phyloP scores from a whole-genome alignment of 129 eudicot genomes.

The Flaveria bidentis region DNA sequence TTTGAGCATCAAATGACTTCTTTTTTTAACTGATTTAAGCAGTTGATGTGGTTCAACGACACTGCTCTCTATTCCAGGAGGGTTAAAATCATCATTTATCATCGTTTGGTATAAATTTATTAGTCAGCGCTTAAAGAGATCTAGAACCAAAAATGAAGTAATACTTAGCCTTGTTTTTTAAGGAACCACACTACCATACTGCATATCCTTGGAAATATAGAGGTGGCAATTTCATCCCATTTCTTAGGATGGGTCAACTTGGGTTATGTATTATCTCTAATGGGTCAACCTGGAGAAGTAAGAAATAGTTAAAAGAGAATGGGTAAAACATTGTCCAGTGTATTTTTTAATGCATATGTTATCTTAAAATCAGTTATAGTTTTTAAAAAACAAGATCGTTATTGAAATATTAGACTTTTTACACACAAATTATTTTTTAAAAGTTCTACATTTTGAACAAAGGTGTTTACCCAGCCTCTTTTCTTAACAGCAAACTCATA shows the following conservation, averaged over 20 bases:
- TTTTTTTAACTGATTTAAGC: background rate
- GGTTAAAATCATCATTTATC: no score
- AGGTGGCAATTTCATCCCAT: background rate
- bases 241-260: background rate
- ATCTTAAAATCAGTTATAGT: background rate
- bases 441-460: no score
- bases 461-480: no score
- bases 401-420: background rate
- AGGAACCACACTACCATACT: background rate
- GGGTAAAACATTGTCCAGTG: background rate
- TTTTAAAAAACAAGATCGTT: background rate
- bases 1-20: constrained; percentile 10
- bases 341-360: background rate
- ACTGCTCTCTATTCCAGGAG: background rate
- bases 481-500: background rate
- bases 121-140: background rate
- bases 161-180: background rate
- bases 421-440: background rate
- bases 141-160: background rate
- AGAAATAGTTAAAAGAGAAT: background rate
- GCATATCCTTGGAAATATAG: background rate
- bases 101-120: no score
- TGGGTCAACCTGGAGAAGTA: background rate
- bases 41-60: background rate
- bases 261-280: background rate